Base-by-base conservation (phyloP, 257 asterid species). In the Penstemon barbatus region DNA sequence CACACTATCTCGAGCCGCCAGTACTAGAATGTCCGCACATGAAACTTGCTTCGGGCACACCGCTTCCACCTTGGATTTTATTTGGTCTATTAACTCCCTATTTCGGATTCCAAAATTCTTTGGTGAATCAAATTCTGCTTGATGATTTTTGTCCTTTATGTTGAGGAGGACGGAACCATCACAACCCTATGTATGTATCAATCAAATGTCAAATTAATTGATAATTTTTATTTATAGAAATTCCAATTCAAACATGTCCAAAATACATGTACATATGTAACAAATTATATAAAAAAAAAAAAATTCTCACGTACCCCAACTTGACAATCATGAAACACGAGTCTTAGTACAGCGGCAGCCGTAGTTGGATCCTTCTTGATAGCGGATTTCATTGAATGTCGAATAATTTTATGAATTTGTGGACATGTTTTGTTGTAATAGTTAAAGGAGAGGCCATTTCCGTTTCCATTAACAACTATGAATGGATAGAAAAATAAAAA, bases 141-240 rank as follows among this genome's bases (percentile, higher is more conserved):
- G 7, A 12, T 54, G 61, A 1, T 44, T 56, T 36, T 10, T 9
- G 56, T 65, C 43, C 55, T 51, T 68, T 49, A 71, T 49, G 46
- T 79, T 72, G 4, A 79, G 66, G 3, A 82, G 87, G 60, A 82
- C 74, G 0, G 87, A 82, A n/a, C 77, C 87, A 65, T 82, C 84
- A 54, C 81, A 82, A 3, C 82, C 87, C 85, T 77, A 36, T 8
- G 36, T 13, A 6, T 15, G 6, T 4, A 25, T 7, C 49, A 41
- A 60, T 6, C 13, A 58, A 58, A 58, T 49, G 54, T 8, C 10
- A 49, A 15, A 25, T 25, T 49, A 6, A 49, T 3, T 9, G n/a
- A 49, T 3, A 49, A 49, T 8, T 6, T 45, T 7, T 10, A 49
- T 4, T 11, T 49, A 9, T 0, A 25, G 33, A 25, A 25, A 25